Percentiles rank a stretch among this genome's conserved stretches.
phyloP scores from a whole-genome alignment of 106 monocot genomes.

The Acorus calamus region DNA sequence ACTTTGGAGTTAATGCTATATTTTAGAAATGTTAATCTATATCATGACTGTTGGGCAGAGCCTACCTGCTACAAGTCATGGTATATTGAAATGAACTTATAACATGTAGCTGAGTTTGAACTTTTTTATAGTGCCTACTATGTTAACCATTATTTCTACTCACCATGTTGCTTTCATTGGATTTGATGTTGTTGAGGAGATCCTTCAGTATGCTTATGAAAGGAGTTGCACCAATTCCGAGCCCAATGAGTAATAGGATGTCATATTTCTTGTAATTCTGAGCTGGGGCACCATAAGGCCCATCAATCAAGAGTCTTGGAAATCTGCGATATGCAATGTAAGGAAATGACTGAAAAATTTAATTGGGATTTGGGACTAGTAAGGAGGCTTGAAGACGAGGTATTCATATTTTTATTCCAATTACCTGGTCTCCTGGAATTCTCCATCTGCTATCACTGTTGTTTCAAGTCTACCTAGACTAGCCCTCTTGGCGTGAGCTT shows the following conservation, averaged over 20 bases:
- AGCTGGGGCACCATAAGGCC: slow-evolving; percentile 95
- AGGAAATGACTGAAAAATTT: no score
- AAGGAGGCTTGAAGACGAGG: no score
- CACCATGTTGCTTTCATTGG: slow-evolving; percentile 29
- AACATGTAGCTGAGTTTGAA: no score
- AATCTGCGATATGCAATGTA: slow-evolving; percentile 34
- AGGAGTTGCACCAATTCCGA: slow-evolving; percentile 95
- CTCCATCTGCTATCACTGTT: slow-evolving; percentile 63
- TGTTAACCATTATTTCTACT: not conserved
- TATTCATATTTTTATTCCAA: no score
- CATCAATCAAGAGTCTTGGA: slow-evolving; percentile 74
- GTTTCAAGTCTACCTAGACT: slow-evolving; percentile 77
- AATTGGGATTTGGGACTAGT: no score
- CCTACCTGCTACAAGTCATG: no score
- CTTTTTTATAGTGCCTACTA: no score
- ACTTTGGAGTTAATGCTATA: not conserved
- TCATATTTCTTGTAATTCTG: slow-evolving; percentile 98
- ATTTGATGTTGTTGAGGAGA: slow-evolving; percentile 71
- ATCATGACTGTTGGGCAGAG: no score
- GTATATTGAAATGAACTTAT: no score
- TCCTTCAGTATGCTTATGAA: slow-evolving; percentile 95
- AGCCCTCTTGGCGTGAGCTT: slow-evolving; percentile 53
- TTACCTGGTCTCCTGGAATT: slow-evolving; percentile 51
- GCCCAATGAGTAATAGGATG: slow-evolving; percentile 80
- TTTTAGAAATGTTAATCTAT: not conserved